Conservation (phyloP, 768 basidiomycete genomes). For the Pleurotus ostreatus region DNA sequence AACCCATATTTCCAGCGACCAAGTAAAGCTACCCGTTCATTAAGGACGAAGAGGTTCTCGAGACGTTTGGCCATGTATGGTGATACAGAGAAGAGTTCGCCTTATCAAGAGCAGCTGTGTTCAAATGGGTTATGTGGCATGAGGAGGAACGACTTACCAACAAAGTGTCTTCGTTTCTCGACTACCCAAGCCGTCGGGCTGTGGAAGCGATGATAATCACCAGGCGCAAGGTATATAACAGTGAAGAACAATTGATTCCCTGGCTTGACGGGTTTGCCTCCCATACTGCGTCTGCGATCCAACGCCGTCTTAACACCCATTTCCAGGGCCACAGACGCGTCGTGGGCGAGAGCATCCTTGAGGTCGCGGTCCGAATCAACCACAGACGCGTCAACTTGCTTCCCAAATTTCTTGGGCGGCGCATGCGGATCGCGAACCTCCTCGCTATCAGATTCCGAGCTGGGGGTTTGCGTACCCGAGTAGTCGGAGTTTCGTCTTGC, state of each 20-base stretch:
- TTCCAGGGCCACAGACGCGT: slow-evolving; percentile 67
- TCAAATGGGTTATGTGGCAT: neutral
- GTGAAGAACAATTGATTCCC: slow-evolving; percentile 88
- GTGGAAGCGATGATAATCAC: slow-evolving; percentile 98
- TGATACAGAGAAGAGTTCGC: slow-evolving; percentile 93
- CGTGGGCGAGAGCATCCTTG: slow-evolving; percentile 58
- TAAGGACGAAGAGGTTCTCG: slow-evolving; percentile 93
- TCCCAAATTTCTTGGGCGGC: slow-evolving; percentile 54
- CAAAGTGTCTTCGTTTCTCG: slow-evolving; percentile 91
- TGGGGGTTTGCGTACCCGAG: slow-evolving; percentile 15
- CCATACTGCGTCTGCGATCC: slow-evolving; percentile 30
- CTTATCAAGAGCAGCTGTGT: slow-evolving; percentile 27
- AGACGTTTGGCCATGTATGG: slow-evolving; percentile 93
- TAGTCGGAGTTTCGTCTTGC: slow-evolving; percentile 13
- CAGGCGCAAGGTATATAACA: slow-evolving; percentile 97
- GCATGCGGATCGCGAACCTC: slow-evolving; percentile 8
- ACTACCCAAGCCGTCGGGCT: slow-evolving; percentile 96
- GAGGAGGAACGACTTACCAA: slow-evolving; percentile 48
- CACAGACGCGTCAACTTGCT: slow-evolving; percentile 74
- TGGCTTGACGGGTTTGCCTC: slow-evolving; percentile 51
- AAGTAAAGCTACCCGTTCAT: slow-evolving; percentile 93
- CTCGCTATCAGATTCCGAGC: slow-evolving; percentile 10
- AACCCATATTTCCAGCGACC: slow-evolving; percentile 95
- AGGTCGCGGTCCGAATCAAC: slow-evolving; percentile 47
- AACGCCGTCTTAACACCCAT: slow-evolving; percentile 54